phyloP scores from a whole-genome alignment of 2,329 filamentous ascomycete species.

The Karstenula rhodostoma region DNA sequence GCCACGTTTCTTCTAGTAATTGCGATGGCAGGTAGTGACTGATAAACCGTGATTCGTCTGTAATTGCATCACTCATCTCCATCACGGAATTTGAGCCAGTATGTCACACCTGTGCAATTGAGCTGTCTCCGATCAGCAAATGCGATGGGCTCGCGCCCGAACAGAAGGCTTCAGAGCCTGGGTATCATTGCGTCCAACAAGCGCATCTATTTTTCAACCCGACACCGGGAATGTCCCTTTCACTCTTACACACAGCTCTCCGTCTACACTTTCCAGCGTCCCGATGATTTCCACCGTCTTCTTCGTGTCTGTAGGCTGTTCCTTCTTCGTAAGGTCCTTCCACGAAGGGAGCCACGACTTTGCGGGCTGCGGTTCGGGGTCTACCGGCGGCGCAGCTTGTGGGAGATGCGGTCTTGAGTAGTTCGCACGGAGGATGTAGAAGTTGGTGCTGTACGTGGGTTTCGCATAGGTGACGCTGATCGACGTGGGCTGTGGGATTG shows the following conservation, averaged over 20 bases:
- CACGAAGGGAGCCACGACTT: slow-evolving; percentile 44
- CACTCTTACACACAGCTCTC: slow-evolving; percentile 66
- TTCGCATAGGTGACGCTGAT: slow-evolving; percentile 67
- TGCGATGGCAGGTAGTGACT: neutral
- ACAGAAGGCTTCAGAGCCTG: neutral
- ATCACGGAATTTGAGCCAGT: no score
- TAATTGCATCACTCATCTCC: no score
- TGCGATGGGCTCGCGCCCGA: neutral
- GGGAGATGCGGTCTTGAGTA: slow-evolving; percentile 43
- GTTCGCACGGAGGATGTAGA: slow-evolving; percentile 68
- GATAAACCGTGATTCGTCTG: neutral
- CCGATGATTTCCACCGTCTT: slow-evolving; percentile 59
- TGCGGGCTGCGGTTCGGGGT: slow-evolving; percentile 33
- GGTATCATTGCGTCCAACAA: slow-evolving; percentile 6
- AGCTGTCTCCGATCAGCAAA: neutral
- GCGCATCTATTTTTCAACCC: neutral
- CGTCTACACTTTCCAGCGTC: slow-evolving; percentile 63
- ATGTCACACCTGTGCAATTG: no score
- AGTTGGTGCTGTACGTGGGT: slow-evolving; percentile 66
- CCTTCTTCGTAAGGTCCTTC: slow-evolving; percentile 57
- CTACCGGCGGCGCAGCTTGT: slow-evolving; percentile 33
- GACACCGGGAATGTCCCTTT: slow-evolving; percentile 42
- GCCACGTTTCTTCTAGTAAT: neutral
- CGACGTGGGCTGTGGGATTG: slow-evolving; percentile 43
- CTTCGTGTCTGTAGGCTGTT: slow-evolving; percentile 22